These are phyloP conservation scores for Aeschynomene evenia DNA, from an alignment of 306 rosid genomes.

Conservation along the genomic window DNA sequence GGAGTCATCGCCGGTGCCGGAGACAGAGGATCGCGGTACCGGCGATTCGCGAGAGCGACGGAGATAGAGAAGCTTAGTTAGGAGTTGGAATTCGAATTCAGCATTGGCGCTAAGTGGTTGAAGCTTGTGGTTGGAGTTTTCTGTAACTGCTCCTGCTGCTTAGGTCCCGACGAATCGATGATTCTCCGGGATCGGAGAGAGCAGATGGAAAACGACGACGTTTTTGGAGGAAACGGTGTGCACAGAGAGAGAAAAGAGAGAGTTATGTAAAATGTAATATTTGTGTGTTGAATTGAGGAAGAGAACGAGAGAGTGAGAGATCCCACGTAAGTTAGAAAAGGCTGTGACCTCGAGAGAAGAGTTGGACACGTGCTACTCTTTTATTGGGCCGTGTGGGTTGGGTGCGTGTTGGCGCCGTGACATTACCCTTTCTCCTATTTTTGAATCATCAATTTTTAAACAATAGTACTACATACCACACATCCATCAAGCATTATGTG, in stretches of 20 bases:
- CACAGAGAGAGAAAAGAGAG: conserved; percentile 14
- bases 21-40: conserved; percentile 27
- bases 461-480: too few species aligned
- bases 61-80: neutral
- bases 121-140: neutral
- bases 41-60: neutral
- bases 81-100: conserved; percentile 36
- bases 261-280: too few species aligned
- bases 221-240: neutral
- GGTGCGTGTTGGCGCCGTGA: conserved; percentile 50
- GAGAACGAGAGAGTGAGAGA: conserved; percentile 42
- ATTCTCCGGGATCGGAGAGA: conserved; percentile 35
- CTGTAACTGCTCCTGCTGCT: neutral
- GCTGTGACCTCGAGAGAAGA: conserved; percentile 32
- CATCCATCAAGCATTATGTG: too few species aligned
- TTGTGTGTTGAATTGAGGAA: conserved; percentile 14
- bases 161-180: too few species aligned
- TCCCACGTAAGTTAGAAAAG: conserved; percentile 57
- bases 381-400: conserved; percentile 34
- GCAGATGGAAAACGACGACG: conserved; percentile 53
- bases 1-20: conserved; percentile 43
- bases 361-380: conserved; percentile 35
- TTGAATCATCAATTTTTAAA: too few species aligned
- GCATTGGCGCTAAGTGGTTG: conserved; percentile 20
- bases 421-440: conserved; percentile 24